Evolutionary conservation across 2,329 filamentous ascomycete genomes (phyloP), one percentile per base, ranked within the genome.

Genomic region (Lasiodiplodia citricola): DNA sequence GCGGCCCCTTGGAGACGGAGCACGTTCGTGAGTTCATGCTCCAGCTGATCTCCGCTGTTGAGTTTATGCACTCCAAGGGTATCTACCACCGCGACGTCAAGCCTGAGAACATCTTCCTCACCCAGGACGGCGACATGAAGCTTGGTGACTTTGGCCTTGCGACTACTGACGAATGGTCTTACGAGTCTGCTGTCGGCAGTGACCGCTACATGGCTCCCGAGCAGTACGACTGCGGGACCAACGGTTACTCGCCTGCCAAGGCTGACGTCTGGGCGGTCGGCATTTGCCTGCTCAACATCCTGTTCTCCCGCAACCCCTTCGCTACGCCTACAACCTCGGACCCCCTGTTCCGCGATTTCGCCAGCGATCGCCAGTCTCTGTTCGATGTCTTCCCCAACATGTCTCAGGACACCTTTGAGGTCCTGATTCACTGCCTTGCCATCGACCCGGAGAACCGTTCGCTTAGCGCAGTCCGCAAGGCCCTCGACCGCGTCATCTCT

Each of bases 201-300:
- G 96, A 99, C 79, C 93, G 96, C 68, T 99, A 99, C 84, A 99
- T 99, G 96, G 94, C 96, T 68, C 96, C 96, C 5, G 96, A 99
- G 82, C 96, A 99, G 81, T 98, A 96, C 76, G 95, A 98, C 79
- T 94, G 94, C 66, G 89, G 90, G 73, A 91, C 90, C 71, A 89
- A 88, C 71, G 96, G 96, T 70, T 99, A 99, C 83, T 95, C 93
- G 68, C 94, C 96, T 57, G 92, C 93, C 56, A 90, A 96, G 82
- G 96, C 96, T 64, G 96, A 99, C 79, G 90, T 97, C 74, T 99
- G 96, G 96, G 94, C 96, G 68, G 92, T 99, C 77, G 96, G 96
- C 71, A 95, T 99, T 81, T 97, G 96, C 80, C 85, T 99, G 72
- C 87, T 99, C 77, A 99, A 99, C 83, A 92, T 98, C 71, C 86